Conservation (phyloP, 768 basidiomycete species). For the Strobilomyces confusus region DNA sequence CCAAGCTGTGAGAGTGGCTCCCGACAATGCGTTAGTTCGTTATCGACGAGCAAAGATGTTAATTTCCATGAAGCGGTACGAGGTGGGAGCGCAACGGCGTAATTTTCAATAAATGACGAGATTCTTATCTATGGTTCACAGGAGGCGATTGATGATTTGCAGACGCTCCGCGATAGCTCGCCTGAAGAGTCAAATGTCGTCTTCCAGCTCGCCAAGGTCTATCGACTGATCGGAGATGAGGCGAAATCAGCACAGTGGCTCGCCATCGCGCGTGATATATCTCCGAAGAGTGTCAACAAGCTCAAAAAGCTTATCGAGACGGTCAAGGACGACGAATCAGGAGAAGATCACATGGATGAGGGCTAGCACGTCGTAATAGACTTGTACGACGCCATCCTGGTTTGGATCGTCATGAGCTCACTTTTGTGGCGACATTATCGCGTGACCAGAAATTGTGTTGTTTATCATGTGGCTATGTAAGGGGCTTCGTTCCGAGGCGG, state of each 20-base stretch:
- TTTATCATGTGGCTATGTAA: slow-evolving; percentile 25
- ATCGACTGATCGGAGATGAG: slow-evolving; percentile 75
- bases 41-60: slow-evolving; percentile 93
- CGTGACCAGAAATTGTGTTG: slow-evolving; percentile 26
- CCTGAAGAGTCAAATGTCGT: slow-evolving; percentile 97
- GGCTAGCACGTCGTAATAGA: slow-evolving; percentile 35
- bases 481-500: slow-evolving; percentile 30
- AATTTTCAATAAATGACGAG: slow-evolving; percentile 8
- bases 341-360: slow-evolving; percentile 72
- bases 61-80: slow-evolving; percentile 78
- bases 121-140: slow-evolving; percentile 36
- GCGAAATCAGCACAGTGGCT: slow-evolving; percentile 80
- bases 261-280: slow-evolving; percentile 87
- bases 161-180: slow-evolving; percentile 72
- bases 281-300: slow-evolving; percentile 85
- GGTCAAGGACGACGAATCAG: slow-evolving; percentile 53
- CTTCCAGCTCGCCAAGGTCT: slow-evolving; percentile 92
- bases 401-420: neutral
- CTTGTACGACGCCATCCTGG: neutral
- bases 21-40: slow-evolving; percentile 88
- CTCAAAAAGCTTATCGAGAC: slow-evolving; percentile 76
- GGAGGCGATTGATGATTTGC: slow-evolving; percentile 79
- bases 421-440: slow-evolving; percentile 17
- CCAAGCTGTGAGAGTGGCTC: slow-evolving; percentile 71
- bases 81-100: slow-evolving; percentile 48